Base-by-base conservation (phyloP, 306 rosid genomes). In the Trichosanthes truncata region DNA sequence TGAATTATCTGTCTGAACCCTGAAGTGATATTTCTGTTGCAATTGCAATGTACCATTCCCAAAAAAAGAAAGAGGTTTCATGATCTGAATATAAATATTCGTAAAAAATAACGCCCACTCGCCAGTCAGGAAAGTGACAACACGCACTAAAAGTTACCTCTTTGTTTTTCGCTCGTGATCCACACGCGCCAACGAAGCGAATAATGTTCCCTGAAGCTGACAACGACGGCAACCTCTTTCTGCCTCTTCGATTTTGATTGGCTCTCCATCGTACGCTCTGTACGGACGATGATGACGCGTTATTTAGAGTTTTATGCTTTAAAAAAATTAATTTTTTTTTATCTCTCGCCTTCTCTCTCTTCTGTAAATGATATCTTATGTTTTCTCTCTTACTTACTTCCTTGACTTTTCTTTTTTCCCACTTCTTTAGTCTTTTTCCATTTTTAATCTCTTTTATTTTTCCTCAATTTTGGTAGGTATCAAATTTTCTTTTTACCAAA, bases 181-280 rank as follows among this genome's bases (percentile, higher is more conserved):
- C 2, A 3, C 46, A 74, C 46, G 61, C 46, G 61, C 20, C 0
- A 31, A 17, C 2, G 18, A 20, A 18, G 46, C 29, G 9, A 49
- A 31, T 17, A 20, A 3, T 18, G 9, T 51, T 31, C 26, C 13
- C 78, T 1, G 23, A 48, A 18, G 31, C 29, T 72, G 46, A 74
- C 78, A 51, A 10, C 29, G 78, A 29, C 78, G 26, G 17, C 56
- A 7, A 43, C 43, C 78, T 49, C 78, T 73, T 25, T 71, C 8
- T 69, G 7, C 60, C 13, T 26, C 40, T 31, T 31, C 26, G 17
- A 74, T 74, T 74, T 20, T 74, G 46, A 74, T 74, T 74, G 78
- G 78, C 62, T 74, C 62, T 1, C 78, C 46, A 11, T 74, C 20
- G 78, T 74, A 74, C 78, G 9, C 0, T 51, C 0, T 49, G 78